A percentile compares a stretch with the other conserved stretches of the same genome.
Conservation (phyloP, 1,139 yeast species). For the Pichia sp. region DNA sequence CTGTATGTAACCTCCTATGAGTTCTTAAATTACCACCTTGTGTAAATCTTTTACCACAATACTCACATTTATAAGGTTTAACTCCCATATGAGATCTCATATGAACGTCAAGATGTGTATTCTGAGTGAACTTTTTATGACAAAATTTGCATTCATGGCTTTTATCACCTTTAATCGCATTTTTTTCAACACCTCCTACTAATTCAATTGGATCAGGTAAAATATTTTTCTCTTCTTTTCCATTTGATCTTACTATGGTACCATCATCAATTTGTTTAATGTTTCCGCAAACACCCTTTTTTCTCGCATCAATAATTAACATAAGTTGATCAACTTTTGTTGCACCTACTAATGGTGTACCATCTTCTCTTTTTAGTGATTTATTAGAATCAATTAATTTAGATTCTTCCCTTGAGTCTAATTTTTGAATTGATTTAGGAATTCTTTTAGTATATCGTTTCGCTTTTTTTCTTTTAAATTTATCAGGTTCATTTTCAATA, state of each 20-base stretch:
- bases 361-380: constrained; percentile 44
- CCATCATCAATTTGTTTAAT: constrained; percentile 65
- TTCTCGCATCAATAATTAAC: constrained; percentile 85
- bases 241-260: constrained; percentile 27
- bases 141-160: constrained; percentile 67
- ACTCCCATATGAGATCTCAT: constrained; percentile 71
- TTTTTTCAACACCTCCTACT: constrained; percentile 81
- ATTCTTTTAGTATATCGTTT: background rate
- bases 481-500: no score
- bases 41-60: constrained; percentile 75
- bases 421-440: background rate
- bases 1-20: constrained; percentile 83
- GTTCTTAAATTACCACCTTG: constrained; percentile 92
- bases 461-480: no score
- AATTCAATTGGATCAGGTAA: constrained; percentile 61
- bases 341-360: constrained; percentile 70
- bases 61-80: constrained; percentile 74
- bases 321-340: constrained; percentile 85
- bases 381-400: constrained; percentile 17
- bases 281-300: constrained; percentile 58
- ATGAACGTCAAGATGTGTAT: constrained; percentile 76
- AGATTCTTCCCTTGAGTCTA: background rate
- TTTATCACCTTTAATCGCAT: constrained; percentile 43
- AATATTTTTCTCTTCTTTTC: constrained; percentile 22
- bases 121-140: constrained; percentile 61